Conservation (phyloP, 768 basidiomycete genomes). For the Trichaptum fuscoviolaceum region DNA sequence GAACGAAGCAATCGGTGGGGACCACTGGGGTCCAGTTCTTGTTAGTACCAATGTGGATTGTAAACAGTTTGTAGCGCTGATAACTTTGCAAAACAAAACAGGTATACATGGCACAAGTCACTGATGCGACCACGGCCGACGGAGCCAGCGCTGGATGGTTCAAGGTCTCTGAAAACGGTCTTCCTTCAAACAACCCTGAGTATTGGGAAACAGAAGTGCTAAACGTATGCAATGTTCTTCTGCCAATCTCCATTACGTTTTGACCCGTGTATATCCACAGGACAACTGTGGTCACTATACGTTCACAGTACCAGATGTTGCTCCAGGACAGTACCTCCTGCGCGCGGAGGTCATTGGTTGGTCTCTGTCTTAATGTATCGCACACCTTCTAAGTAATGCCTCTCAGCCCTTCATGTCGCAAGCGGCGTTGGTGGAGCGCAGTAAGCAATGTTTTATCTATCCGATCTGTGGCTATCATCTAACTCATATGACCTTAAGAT, state of each 20-base stretch:
- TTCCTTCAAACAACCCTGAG: conserved; percentile 42
- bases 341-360: conserved; percentile 45
- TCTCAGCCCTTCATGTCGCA: conserved; percentile 44
- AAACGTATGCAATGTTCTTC: conserved; percentile 13
- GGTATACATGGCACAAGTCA: conserved; percentile 44
- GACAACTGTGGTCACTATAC: conserved; percentile 52
- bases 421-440: conserved; percentile 38
- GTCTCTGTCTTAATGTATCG: conserved; percentile 9
- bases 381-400: not conserved
- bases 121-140: conserved; percentile 38
- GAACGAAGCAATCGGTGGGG: conserved; percentile 45
- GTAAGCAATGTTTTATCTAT: conserved; percentile 5
- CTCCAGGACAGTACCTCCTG: conserved; percentile 43
- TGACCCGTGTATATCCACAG: not conserved
- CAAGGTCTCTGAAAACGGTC: conserved; percentile 44
- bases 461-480: not conserved
- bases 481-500: conserved; percentile 8
- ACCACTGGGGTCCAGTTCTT: conserved; percentile 45
- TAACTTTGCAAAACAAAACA: not conserved
- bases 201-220: conserved; percentile 39
- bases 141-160: conserved; percentile 42
- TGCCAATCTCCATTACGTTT: not conserved
- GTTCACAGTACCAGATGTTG: conserved; percentile 41
- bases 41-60: conserved; percentile 4
- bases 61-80: not conserved